Base-by-base conservation (phyloP, 2,329 filamentous ascomycete genomes). In the Aspergillus udagawae region DNA sequence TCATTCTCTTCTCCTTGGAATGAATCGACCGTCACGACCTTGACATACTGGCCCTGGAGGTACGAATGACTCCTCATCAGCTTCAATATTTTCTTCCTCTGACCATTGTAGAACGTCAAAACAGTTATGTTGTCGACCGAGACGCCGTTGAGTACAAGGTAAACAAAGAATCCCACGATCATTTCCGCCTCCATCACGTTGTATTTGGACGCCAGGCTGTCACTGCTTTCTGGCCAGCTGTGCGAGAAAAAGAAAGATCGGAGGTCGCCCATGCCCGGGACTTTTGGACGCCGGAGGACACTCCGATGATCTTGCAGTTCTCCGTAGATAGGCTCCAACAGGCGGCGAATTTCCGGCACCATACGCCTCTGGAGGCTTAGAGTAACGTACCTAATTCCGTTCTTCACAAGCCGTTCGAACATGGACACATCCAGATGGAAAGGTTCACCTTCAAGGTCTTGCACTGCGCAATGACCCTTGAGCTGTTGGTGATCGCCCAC, bases 1-100 rank as follows among this genome's bases (percentile, higher is more conserved):
- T 92, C 89, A 60, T 96, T 96, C 69, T 96, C 91, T 65, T 96
- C 91, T 12, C 92, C 92, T 70, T 96, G 92, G 67, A 93, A 96
- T 0, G 89, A 90, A 67, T 96, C 92, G 0, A 97, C 90, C 0
- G 92, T 96, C 35, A 85, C 83, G 1, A 96, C 87, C 2, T 87
- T 87, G 64, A 82, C 67, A 57, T 73, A 71, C 3, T 66, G 60
- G n/a, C 70, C 63, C 55, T 77, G 73, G 48, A 86, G 75, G 52
- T 79, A 77, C 1, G 68, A 67, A 57, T 80, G 73, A 7, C 65
- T 67, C 59, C 69, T 76, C 49, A 82, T 60, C 4, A 75, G 60
- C 14, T 76, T 78, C 0, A 86, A 65, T 2, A 96, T 80, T 2
- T 80, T 75, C 62, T 88, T 88, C 48, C 87, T 82, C 68, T 97